Base-by-base conservation (phyloP, 257 asterid species). In the Leonotis leonurus region DNA sequence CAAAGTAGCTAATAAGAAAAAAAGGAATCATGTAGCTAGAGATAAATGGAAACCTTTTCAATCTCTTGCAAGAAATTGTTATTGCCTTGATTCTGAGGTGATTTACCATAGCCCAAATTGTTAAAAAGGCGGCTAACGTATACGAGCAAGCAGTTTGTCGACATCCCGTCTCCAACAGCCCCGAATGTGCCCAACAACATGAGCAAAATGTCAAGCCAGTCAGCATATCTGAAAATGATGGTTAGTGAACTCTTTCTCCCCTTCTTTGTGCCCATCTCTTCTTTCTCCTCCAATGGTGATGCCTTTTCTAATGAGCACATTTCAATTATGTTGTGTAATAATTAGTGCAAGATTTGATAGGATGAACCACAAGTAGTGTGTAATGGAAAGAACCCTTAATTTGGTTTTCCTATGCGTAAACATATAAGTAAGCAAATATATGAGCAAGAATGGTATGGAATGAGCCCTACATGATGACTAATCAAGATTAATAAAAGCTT, bases 131-230 rank as follows among this genome's bases (percentile, higher is more conserved):
- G 86, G 63, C 79, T 80, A 61, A 85, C 85, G 53, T 69, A 87
- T 10, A 90, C 55, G 54, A 90, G 78, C 29, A 90, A 69, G 72
- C 96, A 87, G 41, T 90, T 90, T 13, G 95, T 83, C 9, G 95
- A 85, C 63, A 85, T 37, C 53, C 97, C 97, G 77, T 90, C 97
- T 50, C 97, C 97, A n/a, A 90, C 75, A 61, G 96, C 96, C 58
- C 97, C 97, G 52, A 90, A 16, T n/a, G 97, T 85, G 12, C 97
- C 96, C 73, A 90, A 71, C 26, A 70, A 32, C 96, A 87, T 83
- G 3, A 90, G 86, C 67, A 80, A 36, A 59, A 87, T 66, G 73
- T 90, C 97, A 26, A 68, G 39, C 80, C 83, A 20, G 60, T 87
- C 92, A 10, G 95, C 94, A 70, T 76, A 87, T 83, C 94, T 80